Evolutionary conservation across 2,329 filamentous ascomycete genomes (phyloP).

Genomic region (Fusarium begoniae): DNA sequence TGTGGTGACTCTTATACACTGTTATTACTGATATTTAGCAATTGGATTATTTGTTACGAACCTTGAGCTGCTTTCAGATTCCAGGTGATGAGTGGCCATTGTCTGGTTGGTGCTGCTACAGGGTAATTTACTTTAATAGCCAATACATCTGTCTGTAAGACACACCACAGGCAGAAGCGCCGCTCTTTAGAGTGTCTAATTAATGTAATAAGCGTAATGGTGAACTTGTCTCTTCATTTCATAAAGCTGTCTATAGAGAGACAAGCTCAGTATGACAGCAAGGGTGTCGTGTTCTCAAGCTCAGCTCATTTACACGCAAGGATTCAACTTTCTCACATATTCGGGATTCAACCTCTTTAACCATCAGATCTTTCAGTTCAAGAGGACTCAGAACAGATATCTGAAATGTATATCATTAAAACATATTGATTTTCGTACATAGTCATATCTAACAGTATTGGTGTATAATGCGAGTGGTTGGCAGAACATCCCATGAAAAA

Average conservation of each 20-base stretch:
- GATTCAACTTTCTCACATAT: neutral
- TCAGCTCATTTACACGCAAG: neutral
- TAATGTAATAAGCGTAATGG: neutral
- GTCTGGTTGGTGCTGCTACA: neutral
- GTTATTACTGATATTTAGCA: neutral
- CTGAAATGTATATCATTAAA: constrained; percentile 17
- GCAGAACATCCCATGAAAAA: neutral
- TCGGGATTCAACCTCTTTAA: neutral
- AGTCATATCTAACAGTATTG: constrained; percentile 9
- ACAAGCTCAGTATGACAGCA: neutral
- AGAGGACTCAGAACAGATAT: neutral
- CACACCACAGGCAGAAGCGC: neutral
- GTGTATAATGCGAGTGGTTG: neutral
- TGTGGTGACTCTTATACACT: neutral
- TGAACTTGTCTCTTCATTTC: neutral
- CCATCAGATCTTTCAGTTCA: no score
- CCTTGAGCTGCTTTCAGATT: neutral
- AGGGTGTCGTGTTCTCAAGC: neutral
- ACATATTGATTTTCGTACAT: constrained; percentile 22
- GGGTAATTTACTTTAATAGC: neutral
- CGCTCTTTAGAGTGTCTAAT: neutral
- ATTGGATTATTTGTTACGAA: neutral
- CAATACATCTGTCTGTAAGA: neutral
- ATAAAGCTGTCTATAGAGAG: neutral
- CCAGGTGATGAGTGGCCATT: neutral